A percentile compares a stretch with the other conserved stretches of the same genome.
Evolutionary conservation across 2,329 filamentous ascomycete genomes (phyloP).

Genomic region (Epichloe sylvatica): DNA sequence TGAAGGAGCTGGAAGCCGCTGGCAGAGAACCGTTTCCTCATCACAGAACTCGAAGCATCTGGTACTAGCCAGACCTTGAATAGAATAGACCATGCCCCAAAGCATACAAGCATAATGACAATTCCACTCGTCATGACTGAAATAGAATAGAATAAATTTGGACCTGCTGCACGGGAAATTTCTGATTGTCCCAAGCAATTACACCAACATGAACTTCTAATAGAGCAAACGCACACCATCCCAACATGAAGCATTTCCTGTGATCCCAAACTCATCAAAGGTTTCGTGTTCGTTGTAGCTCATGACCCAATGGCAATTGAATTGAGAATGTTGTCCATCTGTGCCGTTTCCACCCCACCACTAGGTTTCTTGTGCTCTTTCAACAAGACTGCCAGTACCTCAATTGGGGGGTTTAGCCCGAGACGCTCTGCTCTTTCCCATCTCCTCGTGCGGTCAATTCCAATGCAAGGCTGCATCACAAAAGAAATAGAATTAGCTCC

Average conservation of each 20-base stretch:
- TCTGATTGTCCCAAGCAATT: background rate
- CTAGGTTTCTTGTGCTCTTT: slow-evolving; percentile 50
- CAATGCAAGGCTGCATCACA: slow-evolving; percentile 64
- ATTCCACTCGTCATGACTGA: background rate
- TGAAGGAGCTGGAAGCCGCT: slow-evolving; percentile 65
- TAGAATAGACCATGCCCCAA: background rate
- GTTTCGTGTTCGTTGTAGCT: slow-evolving; percentile 2
- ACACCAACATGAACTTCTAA: background rate
- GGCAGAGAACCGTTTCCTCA: slow-evolving; percentile 51
- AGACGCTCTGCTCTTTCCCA: slow-evolving; percentile 78
- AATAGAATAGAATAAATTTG: background rate
- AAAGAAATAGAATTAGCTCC: slow-evolving; percentile 5
- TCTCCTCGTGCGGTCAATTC: slow-evolving; percentile 64
- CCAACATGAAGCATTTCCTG: slow-evolving; percentile 7
- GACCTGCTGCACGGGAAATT: background rate
- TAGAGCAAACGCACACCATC: background rate
- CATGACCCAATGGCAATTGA: slow-evolving; percentile 29
- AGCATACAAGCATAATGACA: background rate
- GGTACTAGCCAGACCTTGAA: slow-evolving; percentile 48
- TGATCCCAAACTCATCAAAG: slow-evolving; percentile 7
- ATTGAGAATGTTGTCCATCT: slow-evolving; percentile 56
- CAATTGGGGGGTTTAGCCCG: slow-evolving; percentile 75
- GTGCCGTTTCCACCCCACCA: slow-evolving; percentile 46
- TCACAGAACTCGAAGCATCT: slow-evolving; percentile 84
- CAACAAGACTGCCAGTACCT: slow-evolving; percentile 74